Evolutionary conservation across 2,329 filamentous ascomycete genomes (phyloP).

Genomic region (Botrytis elliptica): DNA sequence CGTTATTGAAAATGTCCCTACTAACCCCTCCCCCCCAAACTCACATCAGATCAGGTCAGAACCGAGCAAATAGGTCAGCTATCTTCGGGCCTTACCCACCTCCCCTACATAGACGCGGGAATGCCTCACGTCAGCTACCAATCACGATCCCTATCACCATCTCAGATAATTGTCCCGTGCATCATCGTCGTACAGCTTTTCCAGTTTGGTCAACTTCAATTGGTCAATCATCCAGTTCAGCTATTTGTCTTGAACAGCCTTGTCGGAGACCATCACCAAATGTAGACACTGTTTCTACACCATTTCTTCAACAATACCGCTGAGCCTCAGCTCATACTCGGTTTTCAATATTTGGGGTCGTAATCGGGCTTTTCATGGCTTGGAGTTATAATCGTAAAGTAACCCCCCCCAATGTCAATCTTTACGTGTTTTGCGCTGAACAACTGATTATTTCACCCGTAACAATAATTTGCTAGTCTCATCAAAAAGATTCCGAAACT

Average conservation of each 20-base stretch:
- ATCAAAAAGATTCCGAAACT: neutral
- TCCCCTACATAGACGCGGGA: slow-evolving; percentile 3
- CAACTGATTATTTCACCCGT: neutral
- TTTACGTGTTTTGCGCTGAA: neutral
- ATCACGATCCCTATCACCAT: slow-evolving; percentile 10
- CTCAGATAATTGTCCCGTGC: neutral
- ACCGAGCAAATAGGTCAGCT: slow-evolving; percentile 9
- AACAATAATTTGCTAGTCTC: neutral
- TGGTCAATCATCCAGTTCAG: slow-evolving; percentile 5
- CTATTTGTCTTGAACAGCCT: slow-evolving; percentile 3
- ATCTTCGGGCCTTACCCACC: neutral
- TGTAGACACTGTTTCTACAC: slow-evolving; percentile 1
- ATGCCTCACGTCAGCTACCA: slow-evolving; percentile 19
- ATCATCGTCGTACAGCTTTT: neutral
- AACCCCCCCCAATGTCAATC: neutral
- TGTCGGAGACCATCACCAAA: neutral
- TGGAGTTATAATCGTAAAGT: neutral
- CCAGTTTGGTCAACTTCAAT: neutral
- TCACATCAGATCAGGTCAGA: slow-evolving; percentile 7
- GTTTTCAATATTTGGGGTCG: neutral
- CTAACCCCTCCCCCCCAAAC: neutral
- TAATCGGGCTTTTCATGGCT: neutral
- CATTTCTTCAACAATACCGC: slow-evolving; percentile 11
- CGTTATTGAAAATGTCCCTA: neutral
- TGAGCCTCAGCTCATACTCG: slow-evolving; percentile 7